phyloP scores from a whole-genome alignment of 1,284 basidiomycete species.

The Baeospora myosura region DNA sequence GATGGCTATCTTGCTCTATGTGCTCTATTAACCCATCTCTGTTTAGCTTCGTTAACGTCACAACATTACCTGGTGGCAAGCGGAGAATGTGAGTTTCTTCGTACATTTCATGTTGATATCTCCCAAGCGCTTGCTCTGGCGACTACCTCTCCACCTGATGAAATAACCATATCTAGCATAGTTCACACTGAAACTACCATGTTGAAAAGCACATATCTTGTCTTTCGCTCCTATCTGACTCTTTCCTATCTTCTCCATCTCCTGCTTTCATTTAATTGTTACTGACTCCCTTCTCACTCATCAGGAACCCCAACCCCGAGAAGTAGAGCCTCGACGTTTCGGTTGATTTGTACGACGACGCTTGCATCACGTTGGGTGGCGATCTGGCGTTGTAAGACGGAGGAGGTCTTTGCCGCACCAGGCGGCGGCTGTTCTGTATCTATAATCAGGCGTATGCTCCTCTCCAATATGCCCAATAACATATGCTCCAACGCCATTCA shows the following conservation, averaged over 20 bases:
- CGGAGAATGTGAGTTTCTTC: conserved; percentile 80
- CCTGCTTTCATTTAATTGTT: conserved; percentile 9
- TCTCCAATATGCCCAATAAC: no score
- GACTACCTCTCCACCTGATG: conserved; percentile 39
- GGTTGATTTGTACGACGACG: no score
- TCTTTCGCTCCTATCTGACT: conserved; percentile 94
- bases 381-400: no score
- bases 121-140: conserved; percentile 10
- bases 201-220: conserved; percentile 78
- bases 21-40: conserved; percentile 12
- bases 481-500: no score
- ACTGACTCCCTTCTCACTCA: conserved; percentile 18
- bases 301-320: conserved; percentile 79
- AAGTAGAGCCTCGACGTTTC: conserved; percentile 43
- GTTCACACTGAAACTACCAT: conserved; percentile 83
- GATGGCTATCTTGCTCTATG: not conserved
- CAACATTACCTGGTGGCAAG: conserved; percentile 86
- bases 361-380: no score
- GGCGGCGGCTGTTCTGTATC: no score
- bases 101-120: not conserved
- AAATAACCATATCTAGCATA: conserved; percentile 70
- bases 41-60: conserved; percentile 89
- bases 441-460: no score
- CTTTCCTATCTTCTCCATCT: conserved; percentile 12
- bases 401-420: no score